Evolutionary conservation across 139 green algal species (phyloP), one percentile per base, ranked within the genome.

Genomic region (Deuterostichococcus epilithicus): DNA sequence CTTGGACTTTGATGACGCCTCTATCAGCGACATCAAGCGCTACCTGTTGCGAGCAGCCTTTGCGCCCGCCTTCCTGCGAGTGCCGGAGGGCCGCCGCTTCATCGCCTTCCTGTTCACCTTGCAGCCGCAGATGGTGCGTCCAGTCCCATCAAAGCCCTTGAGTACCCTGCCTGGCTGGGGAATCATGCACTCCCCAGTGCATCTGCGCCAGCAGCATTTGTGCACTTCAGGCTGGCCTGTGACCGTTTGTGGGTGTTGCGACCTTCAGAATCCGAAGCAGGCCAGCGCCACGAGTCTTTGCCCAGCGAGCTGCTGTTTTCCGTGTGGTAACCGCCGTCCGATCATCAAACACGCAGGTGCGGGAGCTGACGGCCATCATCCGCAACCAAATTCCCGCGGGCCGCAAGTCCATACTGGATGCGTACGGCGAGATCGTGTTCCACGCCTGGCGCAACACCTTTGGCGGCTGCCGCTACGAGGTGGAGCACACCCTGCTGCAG

Each of bases 341-440:
- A n/a, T n/a, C n/a, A n/a, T n/a, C n/a, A n/a, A 77, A 2, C 80
- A 81, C 47, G 58, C 52, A 95, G 47, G 84, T 92, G 2, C 30
- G 68, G 8, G 92, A 97, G 81, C 82, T 96, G 44, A 84, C 81
- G 0, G 81, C 84, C 5, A 85, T 96, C 38, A 82, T 96, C 0
- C 80, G 83, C n/a, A 95, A 96, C 74, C 90, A 96, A 85, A 90
- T 94, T 32, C 85, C 79, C 0, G 79, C 82, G 1, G 84, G 88
- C 1, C 78, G 88, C 28, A 87, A 86, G 70, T 88, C 81, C 25
- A 73, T 94, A 6, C 79, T 95, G 68, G 85, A 95, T 26, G 88
- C 90, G 0, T 96, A 96, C 74, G 89, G 88, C 23, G 89, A 95
- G 42, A 83, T 96, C 76, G 72, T 95, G 1, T 91, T 91, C 76